Evolutionary conservation across 2,329 filamentous ascomycete species (phyloP).

Genomic region (Cordyceps fumosorosea): DNA sequence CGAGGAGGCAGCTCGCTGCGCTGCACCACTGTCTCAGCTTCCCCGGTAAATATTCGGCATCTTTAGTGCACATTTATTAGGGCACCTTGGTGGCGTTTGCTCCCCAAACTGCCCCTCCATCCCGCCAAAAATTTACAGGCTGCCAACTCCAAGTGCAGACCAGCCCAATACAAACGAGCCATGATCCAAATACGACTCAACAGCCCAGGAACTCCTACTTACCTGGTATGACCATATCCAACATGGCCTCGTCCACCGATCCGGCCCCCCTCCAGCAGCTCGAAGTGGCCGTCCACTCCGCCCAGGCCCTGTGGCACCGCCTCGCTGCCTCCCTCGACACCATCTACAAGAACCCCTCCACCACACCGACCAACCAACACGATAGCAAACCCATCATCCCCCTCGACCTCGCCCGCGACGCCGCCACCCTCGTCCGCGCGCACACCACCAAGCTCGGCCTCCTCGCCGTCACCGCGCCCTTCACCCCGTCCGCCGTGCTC

Average conservation of each 20-base stretch:
- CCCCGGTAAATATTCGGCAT: neutral
- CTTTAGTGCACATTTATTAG: neutral
- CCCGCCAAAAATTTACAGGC: neutral
- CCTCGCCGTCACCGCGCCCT: slow-evolving; percentile 78
- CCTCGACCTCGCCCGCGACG: slow-evolving; percentile 64
- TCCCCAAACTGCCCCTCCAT: slow-evolving; percentile 20
- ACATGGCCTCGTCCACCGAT: slow-evolving; percentile 21
- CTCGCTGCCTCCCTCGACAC: slow-evolving; percentile 36
- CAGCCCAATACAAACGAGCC: neutral
- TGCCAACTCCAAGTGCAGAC: neutral
- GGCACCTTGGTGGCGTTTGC: neutral
- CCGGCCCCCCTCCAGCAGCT: slow-evolving; percentile 30
- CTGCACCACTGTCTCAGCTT: neutral
- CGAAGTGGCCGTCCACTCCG: slow-evolving; percentile 30
- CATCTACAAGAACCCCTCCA: slow-evolving; percentile 27
- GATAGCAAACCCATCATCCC: slow-evolving; percentile 38
- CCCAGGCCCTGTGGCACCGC: slow-evolving; percentile 33
- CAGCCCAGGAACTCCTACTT: neutral
- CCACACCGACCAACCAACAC: slow-evolving; percentile 7
- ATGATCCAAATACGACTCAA: neutral
- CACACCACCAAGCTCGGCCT: slow-evolving; percentile 85
- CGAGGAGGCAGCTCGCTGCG: neutral
- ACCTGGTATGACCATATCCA: neutral
- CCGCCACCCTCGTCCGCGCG: slow-evolving; percentile 66
- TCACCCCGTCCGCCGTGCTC: slow-evolving; percentile 69